Evolutionary conservation across 768 basidiomycete genomes (phyloP), one percentile per base, ranked within the genome.

Genomic region (Megacollybia marginata): DNA sequence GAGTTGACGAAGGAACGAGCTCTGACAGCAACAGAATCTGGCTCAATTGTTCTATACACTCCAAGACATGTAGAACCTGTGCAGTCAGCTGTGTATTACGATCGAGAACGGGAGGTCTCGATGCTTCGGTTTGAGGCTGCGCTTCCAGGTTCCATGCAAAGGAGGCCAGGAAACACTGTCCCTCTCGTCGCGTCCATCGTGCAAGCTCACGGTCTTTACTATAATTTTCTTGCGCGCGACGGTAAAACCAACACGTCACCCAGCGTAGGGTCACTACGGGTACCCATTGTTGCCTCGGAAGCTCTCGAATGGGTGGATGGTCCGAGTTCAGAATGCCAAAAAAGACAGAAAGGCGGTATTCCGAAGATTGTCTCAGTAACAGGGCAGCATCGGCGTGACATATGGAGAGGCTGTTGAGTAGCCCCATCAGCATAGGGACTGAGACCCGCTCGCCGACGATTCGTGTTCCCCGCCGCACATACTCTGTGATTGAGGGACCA

Each of bases 21-120:
- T 76, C 64, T 4, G 71, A 60, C 43, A 92, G 66, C 9, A 88
- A 68, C 35, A 91, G 64, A 12, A 77, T 72, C 55, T 89, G 79
- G 0, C 78, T 69, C 15, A 92, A 69, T 42, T 79, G 72, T 23
- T 77, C 75, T 42, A 88, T 69, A 33, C 73, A 71, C 51, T 87
- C 83, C 6, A 82, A 56, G 5, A 84, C 75, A 59, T 74, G 71
- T 4, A 80, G 63, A 11, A 77, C 58, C 55, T 92, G 88, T 0
- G 86, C 85, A 46, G 71, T 68, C 13, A 90, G 71, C 56, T 89
- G 88, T 40, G 88, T 66, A 56, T 80, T 77, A 5, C 86, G 72
- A 58, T 85, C 80, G 16, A 64, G 60, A 19, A 83, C 65, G 0
- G 71, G 68, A 5, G 76, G 72, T 31, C 45, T 48, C 42, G 20